These are phyloP conservation scores for Fusarium subglutinans DNA, from an alignment of 2,329 filamentous ascomycete genomes.

Conservation along the genomic window DNA sequence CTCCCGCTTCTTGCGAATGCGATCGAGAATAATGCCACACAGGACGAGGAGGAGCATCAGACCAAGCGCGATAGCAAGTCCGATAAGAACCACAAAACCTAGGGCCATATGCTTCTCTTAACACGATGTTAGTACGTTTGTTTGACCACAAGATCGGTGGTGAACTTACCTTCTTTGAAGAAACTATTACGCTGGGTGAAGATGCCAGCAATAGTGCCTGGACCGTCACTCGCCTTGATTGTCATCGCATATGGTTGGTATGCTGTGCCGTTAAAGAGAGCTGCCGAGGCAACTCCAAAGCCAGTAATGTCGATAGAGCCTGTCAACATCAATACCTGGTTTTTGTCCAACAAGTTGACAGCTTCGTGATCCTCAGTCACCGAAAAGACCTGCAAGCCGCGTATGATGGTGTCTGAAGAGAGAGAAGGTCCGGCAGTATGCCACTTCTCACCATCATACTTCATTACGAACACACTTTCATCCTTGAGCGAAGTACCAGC, in stretches of 20 bases:
- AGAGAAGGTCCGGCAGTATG: slow-evolving; percentile 71
- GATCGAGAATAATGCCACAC: slow-evolving; percentile 77
- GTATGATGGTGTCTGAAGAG: slow-evolving; percentile 72
- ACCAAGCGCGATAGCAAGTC: slow-evolving; percentile 79
- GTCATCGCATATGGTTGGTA: slow-evolving; percentile 85
- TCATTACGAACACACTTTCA: slow-evolving; percentile 79
- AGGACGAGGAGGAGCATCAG: slow-evolving; percentile 82
- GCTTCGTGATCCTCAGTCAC: slow-evolving; percentile 73
- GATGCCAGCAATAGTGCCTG: slow-evolving; percentile 80
- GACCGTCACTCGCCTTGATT: slow-evolving; percentile 68
- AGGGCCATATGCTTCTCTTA: slow-evolving; percentile 68
- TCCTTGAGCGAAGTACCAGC: slow-evolving; percentile 73
- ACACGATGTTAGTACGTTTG: slow-evolving; percentile 20
- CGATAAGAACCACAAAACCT: slow-evolving; percentile 83
- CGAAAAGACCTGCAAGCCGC: slow-evolving; percentile 82
- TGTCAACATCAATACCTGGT: slow-evolving; percentile 83
- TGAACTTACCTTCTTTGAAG: slow-evolving; percentile 72
- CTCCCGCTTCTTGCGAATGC: slow-evolving; percentile 78
- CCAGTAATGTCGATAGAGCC: slow-evolving; percentile 79
- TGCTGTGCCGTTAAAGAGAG: slow-evolving; percentile 83
- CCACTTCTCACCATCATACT: slow-evolving; percentile 81
- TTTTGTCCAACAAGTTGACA: slow-evolving; percentile 69
- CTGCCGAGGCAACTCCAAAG: slow-evolving; percentile 86
- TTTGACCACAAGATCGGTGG: not conserved
- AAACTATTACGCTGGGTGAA: slow-evolving; percentile 85